Percentiles rank a stretch among this genome's conserved stretches.
phyloP scores from a whole-genome alignment of 495 filamentous ascomycete genomes.

The Penicillium paradoxum region DNA sequence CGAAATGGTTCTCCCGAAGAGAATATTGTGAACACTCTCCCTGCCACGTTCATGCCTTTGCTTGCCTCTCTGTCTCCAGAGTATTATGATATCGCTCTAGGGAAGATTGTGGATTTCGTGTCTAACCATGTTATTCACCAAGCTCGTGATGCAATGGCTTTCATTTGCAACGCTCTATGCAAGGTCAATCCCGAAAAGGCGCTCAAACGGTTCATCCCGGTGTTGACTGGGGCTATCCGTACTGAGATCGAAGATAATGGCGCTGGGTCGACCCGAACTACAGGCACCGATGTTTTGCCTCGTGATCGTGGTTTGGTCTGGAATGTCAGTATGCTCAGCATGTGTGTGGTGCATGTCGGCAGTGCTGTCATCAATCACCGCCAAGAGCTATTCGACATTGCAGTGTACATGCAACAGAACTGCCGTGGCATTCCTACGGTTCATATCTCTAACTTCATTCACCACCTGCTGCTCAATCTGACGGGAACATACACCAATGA shows the following conservation, averaged over 20 bases:
- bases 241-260: slow-evolving; percentile 97
- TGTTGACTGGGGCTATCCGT: slow-evolving; percentile 84
- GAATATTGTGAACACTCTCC: slow-evolving; percentile 92
- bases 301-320: slow-evolving; percentile 90
- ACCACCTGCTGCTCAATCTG: slow-evolving; percentile 96
- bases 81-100: slow-evolving; percentile 83
- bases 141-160: slow-evolving; percentile 96
- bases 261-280: slow-evolving; percentile 91
- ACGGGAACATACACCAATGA: slow-evolving; percentile 92
- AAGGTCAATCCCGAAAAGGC: slow-evolving; percentile 92
- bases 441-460: slow-evolving; percentile 95
- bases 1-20: slow-evolving; percentile 92
- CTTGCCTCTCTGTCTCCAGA: slow-evolving; percentile 90
- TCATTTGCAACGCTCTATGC: slow-evolving; percentile 93
- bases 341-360: slow-evolving; percentile 96
- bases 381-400: slow-evolving; percentile 83
- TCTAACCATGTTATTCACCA: slow-evolving; percentile 95
- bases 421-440: slow-evolving; percentile 91
- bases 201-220: slow-evolving; percentile 81
- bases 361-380: slow-evolving; percentile 82
- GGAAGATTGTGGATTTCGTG: slow-evolving; percentile 91
- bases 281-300: slow-evolving; percentile 87
- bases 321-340: slow-evolving; percentile 96
- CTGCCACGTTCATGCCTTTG: slow-evolving; percentile 84
- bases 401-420: slow-evolving; percentile 89